Evolutionary conservation across 495 filamentous ascomycete genomes (phyloP), one percentile per base, ranked within the genome.

Genomic region (Aspergillus sparsus): DNA sequence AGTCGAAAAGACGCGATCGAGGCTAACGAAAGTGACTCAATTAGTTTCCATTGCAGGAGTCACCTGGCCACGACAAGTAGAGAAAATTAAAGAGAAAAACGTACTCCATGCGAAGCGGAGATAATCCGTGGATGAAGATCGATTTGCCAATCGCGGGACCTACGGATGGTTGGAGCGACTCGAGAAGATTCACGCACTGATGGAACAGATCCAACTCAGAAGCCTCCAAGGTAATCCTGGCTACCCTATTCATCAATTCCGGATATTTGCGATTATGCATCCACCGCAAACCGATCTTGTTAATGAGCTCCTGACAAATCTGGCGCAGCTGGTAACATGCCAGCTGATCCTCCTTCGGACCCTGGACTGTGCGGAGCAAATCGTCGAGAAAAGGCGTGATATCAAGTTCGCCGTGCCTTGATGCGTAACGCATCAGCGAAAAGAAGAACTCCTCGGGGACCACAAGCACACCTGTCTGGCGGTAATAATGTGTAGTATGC

Each of bases 401-500:
- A 15, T 46, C 42, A 11, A 46, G 12, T 46, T 46, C 2, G 42
- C 42, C 42, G 1, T 46, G 42, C 11, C 16, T 16, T 7, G 16
- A 12, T 12, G 42, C 42, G 42, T 46, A 46, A 15, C 13, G 42
- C 42, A 46, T 46, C 16, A 46, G 16, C n/a, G n/a, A 2, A 46
- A 46, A 46, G 11, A 12, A n/a, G 42, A 46, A 46, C 42, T 46
- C 7, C 42, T 46, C 12, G 2, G 42, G 42, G 9, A 46, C 42
- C 7, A 46, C 2, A 15, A 46, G 7, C 12, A 46, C 42, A 7
- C 42, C 42, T 15, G 42, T 16, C 42, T 46, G 42, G 2, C 42
- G 42, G 42, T 46, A 46, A 46, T 13, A 46, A 46, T 46, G 42
- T 46, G 42, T 46, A 46, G 42, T 7, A 16, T 46, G 42, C 42